Evolutionary conservation across 345 rosid genomes (phyloP).

Genomic region (Gossypium sturtianum): DNA sequence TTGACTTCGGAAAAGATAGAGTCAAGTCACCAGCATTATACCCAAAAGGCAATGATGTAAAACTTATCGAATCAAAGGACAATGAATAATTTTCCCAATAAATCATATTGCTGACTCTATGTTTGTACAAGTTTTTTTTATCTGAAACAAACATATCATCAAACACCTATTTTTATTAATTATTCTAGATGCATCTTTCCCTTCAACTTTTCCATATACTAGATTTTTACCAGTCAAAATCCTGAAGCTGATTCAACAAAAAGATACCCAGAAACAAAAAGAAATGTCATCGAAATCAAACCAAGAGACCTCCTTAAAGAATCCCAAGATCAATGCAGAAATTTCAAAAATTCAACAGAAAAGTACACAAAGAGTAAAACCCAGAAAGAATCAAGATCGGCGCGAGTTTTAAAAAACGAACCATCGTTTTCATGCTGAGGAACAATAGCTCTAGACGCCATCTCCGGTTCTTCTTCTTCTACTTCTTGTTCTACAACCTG

Average conservation of each 20-base stretch:
- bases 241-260: neutral
- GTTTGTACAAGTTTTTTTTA: neutral
- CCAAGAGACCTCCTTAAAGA: neutral
- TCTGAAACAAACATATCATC: neutral
- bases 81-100: neutral
- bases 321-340: neutral
- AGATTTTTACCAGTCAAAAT: neutral
- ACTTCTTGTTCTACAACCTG: conserved; percentile 25
- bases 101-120: neutral
- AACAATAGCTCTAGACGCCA: conserved; percentile 44
- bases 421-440: conserved; percentile 34
- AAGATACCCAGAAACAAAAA: neutral
- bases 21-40: neutral
- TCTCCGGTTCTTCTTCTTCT: conserved; percentile 18
- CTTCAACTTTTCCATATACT: neutral
- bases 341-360: neutral
- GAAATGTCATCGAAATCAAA: neutral
- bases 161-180: neutral
- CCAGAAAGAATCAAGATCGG: neutral
- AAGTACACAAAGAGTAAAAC: neutral
- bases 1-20: neutral
- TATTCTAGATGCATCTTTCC: neutral
- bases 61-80: neutral
- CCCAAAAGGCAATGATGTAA: neutral
- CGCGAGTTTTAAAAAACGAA: neutral